Evolutionary conservation across 2,329 filamentous ascomycete genomes (phyloP), one percentile per base, ranked within the genome.

Genomic region (Aaosphaeria pasadenensis): DNA sequence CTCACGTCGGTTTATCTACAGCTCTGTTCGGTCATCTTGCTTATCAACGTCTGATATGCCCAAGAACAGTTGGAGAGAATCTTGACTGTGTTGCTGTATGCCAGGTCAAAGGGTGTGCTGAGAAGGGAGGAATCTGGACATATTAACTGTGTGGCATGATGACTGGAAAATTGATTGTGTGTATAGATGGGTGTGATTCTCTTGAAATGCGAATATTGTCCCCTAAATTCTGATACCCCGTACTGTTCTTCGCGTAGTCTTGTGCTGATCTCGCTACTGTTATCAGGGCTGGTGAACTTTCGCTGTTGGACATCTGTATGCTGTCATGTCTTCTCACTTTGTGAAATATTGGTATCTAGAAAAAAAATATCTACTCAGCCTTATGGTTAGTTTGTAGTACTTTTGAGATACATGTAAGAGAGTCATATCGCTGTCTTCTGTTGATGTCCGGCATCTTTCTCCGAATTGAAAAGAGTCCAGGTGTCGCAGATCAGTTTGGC

Each of bases 301-400:
- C 52, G 2, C 52, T 50, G 11, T 58, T 62, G 28, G 56, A 58
- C 32, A 66, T 66, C 48, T 57, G 63, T 1, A 72, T 73, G 0
- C 58, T 76, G 5, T 72, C 70, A 2, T 73, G 75, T 54, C 63
- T 76, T 1, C 72, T 73, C 1, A 67, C 72, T 0, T 59, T 71
- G 39, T 63, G 54, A 44, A 50, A 57, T 40, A 61, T 58, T 36
- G 64, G 65, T 9, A 52, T 58, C 2, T 55, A 79, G 4, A 84
- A 80, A 69, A 69, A 84, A 81, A 82, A 84, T 85, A 82, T 67
- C 73, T 7, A 74, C 70, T 36, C 85, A 84, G 57, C 74, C 80
- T 49, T 79, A 82, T 51, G 59, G 60, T 5, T 67, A 74, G 30
- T 83, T 85, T 24, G 17, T 24, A 24, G 2, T 24, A 3, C 17